Base-by-base conservation (phyloP, 352 stramenopile genomes). In the Aphanomyces astaci region DNA sequence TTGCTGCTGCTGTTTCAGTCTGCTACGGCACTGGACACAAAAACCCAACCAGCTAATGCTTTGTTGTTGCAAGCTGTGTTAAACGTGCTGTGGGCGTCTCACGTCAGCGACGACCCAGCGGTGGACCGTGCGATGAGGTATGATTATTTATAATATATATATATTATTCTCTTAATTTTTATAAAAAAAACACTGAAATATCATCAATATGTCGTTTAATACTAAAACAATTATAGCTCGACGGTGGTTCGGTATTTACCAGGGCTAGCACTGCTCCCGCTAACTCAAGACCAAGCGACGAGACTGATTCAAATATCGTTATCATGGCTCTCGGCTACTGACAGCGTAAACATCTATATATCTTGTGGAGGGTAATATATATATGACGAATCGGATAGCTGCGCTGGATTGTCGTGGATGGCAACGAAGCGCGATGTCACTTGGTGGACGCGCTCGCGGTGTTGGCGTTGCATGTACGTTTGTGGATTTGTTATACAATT, bases 381-480 rank as follows among this genome's bases (percentile, higher is more conserved):
- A n/a, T n/a, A n/a, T 25, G 22, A n/a, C 36, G 7, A 43, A 43
- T 46, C 1, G 43, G 22, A 9, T 45, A 65, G 77, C 75, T 88
- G 45, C 79, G 82, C 2, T 90, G 82, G 82, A 89, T 90, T 63
- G 79, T 79, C 22, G 49, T 88, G 5, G 72, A 71, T 54, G 80
- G 80, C 33, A 49, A 49, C 3, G 71, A 75, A 2, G 80, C 80
- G 0, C 74, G 82, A 1, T 39, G 52, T 0, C 64, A 72, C 19
- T 65, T 90, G 2, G 32, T 87, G 13, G 56, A 64, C 19, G 68
- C 72, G 4, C 72, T 89, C 10, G 9, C 51, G 1, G 1, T 56
- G 15, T 31, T 88, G n/a, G 32, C 31, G 19, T n/a, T 59, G 25
- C 30, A 36, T 28, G 51, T 59, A 59, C 25, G 51, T 22, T 49